These are phyloP conservation scores for Eucommia ulmoides DNA, from an alignment of 257 asterid species.

Conservation along the genomic window DNA sequence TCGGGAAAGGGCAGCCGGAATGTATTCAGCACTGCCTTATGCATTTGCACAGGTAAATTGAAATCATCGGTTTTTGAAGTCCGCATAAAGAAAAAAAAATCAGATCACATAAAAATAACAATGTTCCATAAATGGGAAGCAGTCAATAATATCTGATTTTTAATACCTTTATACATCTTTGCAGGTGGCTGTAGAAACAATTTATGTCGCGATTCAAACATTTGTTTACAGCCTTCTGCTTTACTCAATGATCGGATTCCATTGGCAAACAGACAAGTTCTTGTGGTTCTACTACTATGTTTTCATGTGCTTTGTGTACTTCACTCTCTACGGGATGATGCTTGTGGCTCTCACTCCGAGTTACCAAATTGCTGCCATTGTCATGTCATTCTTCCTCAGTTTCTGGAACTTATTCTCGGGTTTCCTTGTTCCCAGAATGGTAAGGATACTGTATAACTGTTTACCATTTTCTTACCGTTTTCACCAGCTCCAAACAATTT, in stretches of 20 bases:
- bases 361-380: conserved; percentile 64
- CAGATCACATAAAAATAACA: background rate
- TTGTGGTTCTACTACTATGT: conserved; percentile 67
- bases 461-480: background rate
- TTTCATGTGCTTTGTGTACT: conserved; percentile 68
- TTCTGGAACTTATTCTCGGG: conserved; percentile 85
- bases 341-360: conserved; percentile 75
- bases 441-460: conserved; percentile 8
- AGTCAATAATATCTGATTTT: too few species aligned
- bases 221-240: conserved; percentile 58
- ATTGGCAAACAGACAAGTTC: conserved; percentile 41
- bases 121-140: conserved; percentile 1
- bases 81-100: background rate
- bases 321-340: conserved; percentile 82
- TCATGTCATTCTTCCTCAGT: conserved; percentile 84
- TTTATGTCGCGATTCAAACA: conserved; percentile 47
- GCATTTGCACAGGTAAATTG: conserved; percentile 43
- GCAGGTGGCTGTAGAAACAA: conserved; percentile 63
- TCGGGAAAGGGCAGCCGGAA: conserved; percentile 81
- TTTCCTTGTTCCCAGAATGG: conserved; percentile 62
- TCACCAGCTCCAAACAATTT: background rate
- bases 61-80: background rate
- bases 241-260: conserved; percentile 79
- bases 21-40: conserved; percentile 72
- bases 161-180: too few species aligned